Evolutionary conservation across 106 monocot species (phyloP).

Genomic region (Triglochin maritima): DNA sequence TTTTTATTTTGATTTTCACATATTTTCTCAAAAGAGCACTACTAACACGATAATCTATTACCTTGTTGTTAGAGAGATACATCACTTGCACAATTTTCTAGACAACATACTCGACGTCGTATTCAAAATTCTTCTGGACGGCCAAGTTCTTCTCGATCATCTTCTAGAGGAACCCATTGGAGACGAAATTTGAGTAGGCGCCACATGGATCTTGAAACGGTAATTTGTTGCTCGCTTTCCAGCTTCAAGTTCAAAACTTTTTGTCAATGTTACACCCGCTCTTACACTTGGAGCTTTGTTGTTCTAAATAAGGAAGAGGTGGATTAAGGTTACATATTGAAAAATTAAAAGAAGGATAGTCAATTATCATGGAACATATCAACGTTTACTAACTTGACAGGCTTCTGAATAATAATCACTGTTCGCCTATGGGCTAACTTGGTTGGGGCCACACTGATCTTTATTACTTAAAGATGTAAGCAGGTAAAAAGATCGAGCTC

Average conservation of each 20-base stretch:
- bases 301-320: no score
- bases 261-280: no score
- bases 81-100: slow-evolving; percentile 33
- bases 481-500: no score
- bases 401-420: no score
- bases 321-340: no score
- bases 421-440: no score
- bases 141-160: slow-evolving; percentile 15
- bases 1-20: neutral
- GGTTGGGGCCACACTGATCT: no score
- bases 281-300: no score
- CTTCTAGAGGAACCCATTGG: slow-evolving; percentile 21
- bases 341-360: no score
- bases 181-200: slow-evolving; percentile 21
- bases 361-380: no score
- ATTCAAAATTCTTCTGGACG: slow-evolving; percentile 12
- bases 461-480: no score
- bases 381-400: no score
- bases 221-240: slow-evolving; percentile 4
- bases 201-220: slow-evolving; percentile 34
- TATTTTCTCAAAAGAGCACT: slow-evolving; percentile 22
- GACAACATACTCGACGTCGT: slow-evolving; percentile 11
- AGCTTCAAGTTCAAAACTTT: neutral
- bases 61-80: slow-evolving; percentile 13
- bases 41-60: slow-evolving; percentile 23